A percentile compares a stretch with the other conserved stretches of the same genome.
These are phyloP conservation scores for Flaveria linearis DNA, from an alignment of 129 eudicot species.

Conservation along the genomic window DNA sequence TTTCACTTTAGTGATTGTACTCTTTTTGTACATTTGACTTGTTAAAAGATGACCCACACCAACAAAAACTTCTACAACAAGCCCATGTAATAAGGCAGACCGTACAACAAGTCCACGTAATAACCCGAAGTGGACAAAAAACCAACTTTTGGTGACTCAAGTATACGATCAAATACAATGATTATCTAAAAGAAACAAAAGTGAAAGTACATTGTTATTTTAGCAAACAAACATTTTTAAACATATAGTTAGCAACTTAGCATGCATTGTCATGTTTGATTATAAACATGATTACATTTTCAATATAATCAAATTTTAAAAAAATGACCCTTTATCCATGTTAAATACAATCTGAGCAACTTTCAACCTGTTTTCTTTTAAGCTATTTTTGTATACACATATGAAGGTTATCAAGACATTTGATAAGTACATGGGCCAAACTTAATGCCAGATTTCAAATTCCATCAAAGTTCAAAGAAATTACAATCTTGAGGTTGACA, in stretches of 20 bases:
- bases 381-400: background rate
- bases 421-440: background rate
- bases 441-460: background rate
- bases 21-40: background rate
- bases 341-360: background rate
- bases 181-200: background rate
- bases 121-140: background rate
- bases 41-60: background rate
- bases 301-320: background rate
- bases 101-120: background rate
- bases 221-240: too few relatives aligned
- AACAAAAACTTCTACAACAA: background rate
- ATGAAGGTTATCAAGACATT: background rate
- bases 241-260: background rate
- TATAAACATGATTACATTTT: background rate
- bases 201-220: background rate
- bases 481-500: conserved; percentile 10
- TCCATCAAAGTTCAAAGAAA: background rate
- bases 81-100: background rate
- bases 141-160: background rate
- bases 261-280: background rate
- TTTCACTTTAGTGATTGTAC: background rate
- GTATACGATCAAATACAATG: background rate
- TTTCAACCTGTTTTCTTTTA: background rate
- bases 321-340: background rate